Percentiles rank a stretch among this genome's conserved stretches.
phyloP scores from a whole-genome alignment of 1,284 basidiomycete genomes.

The Rhizopogon parksii region DNA sequence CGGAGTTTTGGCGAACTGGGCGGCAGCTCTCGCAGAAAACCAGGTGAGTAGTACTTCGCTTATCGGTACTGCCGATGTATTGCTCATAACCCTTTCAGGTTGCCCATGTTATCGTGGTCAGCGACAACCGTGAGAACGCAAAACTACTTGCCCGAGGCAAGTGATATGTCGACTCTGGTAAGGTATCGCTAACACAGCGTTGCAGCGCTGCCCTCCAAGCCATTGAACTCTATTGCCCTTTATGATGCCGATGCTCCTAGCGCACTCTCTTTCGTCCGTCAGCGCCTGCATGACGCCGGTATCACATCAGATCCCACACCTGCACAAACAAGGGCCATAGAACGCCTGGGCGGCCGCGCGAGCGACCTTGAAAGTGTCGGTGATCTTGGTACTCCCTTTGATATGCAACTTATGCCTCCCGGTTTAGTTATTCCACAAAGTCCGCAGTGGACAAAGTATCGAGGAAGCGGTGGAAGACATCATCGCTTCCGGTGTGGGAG shows the following conservation, averaged over 20 bases:
- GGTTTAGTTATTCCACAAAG: constrained; percentile 74
- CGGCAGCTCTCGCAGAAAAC: constrained; percentile 73
- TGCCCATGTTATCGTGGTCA: constrained; percentile 89
- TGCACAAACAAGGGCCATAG: constrained; percentile 52
- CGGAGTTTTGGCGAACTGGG: constrained; percentile 80
- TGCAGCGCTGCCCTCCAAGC: constrained; percentile 79
- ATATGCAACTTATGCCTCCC: constrained; percentile 5
- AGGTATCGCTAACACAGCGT: not conserved
- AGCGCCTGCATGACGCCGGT: constrained; percentile 66
- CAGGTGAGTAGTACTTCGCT: constrained; percentile 37
- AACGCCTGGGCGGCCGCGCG: constrained; percentile 79
- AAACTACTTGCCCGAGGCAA: constrained; percentile 78
- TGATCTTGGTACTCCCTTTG: constrained; percentile 7
- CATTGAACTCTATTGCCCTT: constrained; percentile 71
- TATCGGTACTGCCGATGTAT: not conserved
- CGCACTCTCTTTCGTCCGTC: constrained; percentile 74
- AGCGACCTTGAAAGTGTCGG: constrained; percentile 79
- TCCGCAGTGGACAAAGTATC: constrained; percentile 66
- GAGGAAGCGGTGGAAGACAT: constrained; percentile 87
- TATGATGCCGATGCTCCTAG: constrained; percentile 82
- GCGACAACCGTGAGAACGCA: constrained; percentile 83
- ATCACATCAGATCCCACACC: constrained; percentile 44
- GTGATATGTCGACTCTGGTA: not conserved
- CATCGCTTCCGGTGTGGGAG: constrained; percentile 70
- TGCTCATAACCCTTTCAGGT: constrained; percentile 35